Base-by-base conservation (phyloP, 176 grass and related monocot genomes). In the Bromus sterilis region DNA sequence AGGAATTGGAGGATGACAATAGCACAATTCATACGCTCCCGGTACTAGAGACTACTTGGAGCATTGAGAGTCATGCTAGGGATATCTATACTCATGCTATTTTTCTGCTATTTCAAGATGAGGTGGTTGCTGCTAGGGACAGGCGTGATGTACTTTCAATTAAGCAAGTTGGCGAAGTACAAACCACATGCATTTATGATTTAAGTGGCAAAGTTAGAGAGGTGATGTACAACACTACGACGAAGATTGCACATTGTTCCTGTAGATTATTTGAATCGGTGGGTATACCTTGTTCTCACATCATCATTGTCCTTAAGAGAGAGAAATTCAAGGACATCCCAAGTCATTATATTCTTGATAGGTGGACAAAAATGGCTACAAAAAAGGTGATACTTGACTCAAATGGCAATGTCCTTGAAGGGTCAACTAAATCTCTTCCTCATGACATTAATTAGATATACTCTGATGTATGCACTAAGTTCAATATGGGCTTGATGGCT, bases 351-450 rank as follows among this genome's bases (percentile, higher is more conserved):
- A 39, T 71, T 43, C 23, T 71, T 12, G n/a, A 71, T 4, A 71
- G 67, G 39, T 71, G 67, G 67, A 71, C 67, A 43, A 71, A 71
- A 42, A 12, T 71, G 23, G 67, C 67, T 70, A 70, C 66, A 42
- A 11, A 6, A 12, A 43, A 25, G n/a, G 23, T 25, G 13, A 6
- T 7, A n/a, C 23, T 42, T 34, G 61, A 65, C 18, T 15, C 36
- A 13, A 71, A 71, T 43, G 39, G 37, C n/a, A 9, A 28, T 71
- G 31, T 33, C 31, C 31, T 65, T 8, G 62, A 65, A 65, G 62
- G n/a, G 16, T 4, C 62, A 1, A 16, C 7, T 65, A 65, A 31
- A 65, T 34, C 1, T 7, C 29, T 64, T 64, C 11, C 41, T 3
- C 41, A 10, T 3, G 2, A 10, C 41, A 43, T 43, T 14, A 43